Evolutionary conservation across 2,329 filamentous ascomycete species (phyloP).

Genomic region (Apiospora kogelbergensis): DNA sequence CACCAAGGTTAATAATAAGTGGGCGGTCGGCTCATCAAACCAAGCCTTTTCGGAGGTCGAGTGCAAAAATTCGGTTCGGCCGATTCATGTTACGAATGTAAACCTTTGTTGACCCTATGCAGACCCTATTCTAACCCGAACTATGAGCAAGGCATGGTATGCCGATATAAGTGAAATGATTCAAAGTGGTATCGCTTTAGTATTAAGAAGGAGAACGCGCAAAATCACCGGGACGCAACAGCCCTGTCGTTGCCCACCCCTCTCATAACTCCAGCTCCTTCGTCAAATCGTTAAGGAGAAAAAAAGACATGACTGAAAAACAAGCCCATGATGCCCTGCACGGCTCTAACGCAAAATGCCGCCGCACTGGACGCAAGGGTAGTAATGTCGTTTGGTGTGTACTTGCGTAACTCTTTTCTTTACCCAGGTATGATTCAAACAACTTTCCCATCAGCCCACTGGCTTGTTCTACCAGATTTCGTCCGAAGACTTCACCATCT

Average conservation of each 20-base stretch:
- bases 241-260: background rate
- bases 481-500: slow-evolving; percentile 61
- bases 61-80: background rate
- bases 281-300: background rate
- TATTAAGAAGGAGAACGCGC: slow-evolving; percentile 1
- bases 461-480: slow-evolving; percentile 59
- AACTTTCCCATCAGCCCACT: slow-evolving; percentile 7
- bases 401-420: slow-evolving; percentile 1
- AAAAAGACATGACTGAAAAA: background rate
- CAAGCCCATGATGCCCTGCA: background rate
- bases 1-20: background rate
- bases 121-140: background rate
- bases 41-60: background rate
- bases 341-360: background rate
- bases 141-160: background rate
- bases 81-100: background rate
- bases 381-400: background rate
- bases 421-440: background rate
- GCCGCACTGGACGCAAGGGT: background rate
- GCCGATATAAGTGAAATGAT: background rate
- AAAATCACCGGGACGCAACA: background rate
- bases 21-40: background rate
- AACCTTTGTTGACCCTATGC: background rate
- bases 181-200: background rate
- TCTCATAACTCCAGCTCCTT: background rate